Base-by-base conservation (phyloP, 805 yeast species). In the Starmera quercuum region DNA sequence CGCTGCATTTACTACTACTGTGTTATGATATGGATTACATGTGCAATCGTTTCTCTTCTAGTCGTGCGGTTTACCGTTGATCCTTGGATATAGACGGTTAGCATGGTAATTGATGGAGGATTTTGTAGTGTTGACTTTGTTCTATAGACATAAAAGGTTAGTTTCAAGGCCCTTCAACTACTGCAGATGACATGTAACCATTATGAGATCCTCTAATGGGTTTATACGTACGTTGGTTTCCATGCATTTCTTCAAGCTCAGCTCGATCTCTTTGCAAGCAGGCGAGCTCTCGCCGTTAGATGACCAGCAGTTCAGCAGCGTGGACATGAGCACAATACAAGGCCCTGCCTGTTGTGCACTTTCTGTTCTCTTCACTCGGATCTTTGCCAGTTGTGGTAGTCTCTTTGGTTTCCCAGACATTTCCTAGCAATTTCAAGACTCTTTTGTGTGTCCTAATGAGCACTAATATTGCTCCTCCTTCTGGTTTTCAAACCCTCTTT, bases 291-390 rank as follows among this genome's bases (percentile, higher is more conserved):
- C 95, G 31, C 94, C 90, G 60, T 85, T 83, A 17, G 96, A 83
- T 3, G 96, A 94, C 97, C 97, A 88, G 63, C 97, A 88, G 67
- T 83, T 84, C 46, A 88, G 65, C 56, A 88, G 68, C 31, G 84
- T 79, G 2, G 92, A 78, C 88, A 88, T 83, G 42, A 82, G 62
- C 36, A 84, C 86, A 39, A 77, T 58, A 58, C 96, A 87, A 37
- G 84, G 77, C 46, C 80, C 78, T 30, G 83, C 72, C 44, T 74
- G 75, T 41, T 61, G 64, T 32, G 69, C 66, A 20, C 71, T 62
- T 4, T 73, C 64, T 12, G 86, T 77, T 46, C 74, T 77, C 54
- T 79, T 78, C 38, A 80, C 82, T 55, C 76, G 73, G 33, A 85
- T 66, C 51, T 78, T 69, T 26, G 86, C 88, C 40, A 85, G 68